Evolutionary conservation across 208 protist genomes (phyloP), one percentile per base, ranked within the genome.

Genomic region (Crithidia sp.): DNA sequence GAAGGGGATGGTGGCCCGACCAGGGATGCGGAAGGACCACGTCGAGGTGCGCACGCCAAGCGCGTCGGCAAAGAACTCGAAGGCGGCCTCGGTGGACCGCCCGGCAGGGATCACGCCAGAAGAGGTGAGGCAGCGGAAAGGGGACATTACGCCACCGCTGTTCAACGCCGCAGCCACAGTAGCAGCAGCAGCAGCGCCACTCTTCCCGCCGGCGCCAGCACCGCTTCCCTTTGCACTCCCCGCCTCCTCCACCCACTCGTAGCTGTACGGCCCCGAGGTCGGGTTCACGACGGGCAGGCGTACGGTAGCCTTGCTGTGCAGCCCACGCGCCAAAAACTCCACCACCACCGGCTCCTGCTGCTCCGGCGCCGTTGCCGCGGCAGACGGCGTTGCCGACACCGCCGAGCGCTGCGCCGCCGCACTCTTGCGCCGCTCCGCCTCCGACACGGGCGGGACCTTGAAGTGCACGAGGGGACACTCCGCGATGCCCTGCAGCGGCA

Each of bases 381-480:
- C 28, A 28, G 28, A 28, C 28, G 28, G 28, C 28, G 28, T 28
- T 28, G 28, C 28, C 28, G 28, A 28, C 28, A 28, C 28, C 28
- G 28, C 28, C 5, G 60, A 52, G 10, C 36, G 39, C 62, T 57
- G 49, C 7, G 3, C 53, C 2, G 49, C 13, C 2, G 14, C 39
- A 5, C 19, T 16, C n/a, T 43, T 45, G 41, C 52, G 54, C 5
- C 19, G 9, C 65, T 37, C 41, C 2, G 53, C 52, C 28, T 28
- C 28, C 1, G 28, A 28, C 28, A 28, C 28, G 9, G 83, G 74
- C 4, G 88, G 86, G 5, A 99, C 67, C 50, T 99, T 88, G 77
- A 99, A 97, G 86, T 99, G 98, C 58, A 98, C 97, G n/a, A 98
- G 75, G 5, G 98, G 98, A 67, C 98, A 97, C 70, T 91, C 86